phyloP scores from a whole-genome alignment of 257 asterid species.

The Gynochthodes officinalis region DNA sequence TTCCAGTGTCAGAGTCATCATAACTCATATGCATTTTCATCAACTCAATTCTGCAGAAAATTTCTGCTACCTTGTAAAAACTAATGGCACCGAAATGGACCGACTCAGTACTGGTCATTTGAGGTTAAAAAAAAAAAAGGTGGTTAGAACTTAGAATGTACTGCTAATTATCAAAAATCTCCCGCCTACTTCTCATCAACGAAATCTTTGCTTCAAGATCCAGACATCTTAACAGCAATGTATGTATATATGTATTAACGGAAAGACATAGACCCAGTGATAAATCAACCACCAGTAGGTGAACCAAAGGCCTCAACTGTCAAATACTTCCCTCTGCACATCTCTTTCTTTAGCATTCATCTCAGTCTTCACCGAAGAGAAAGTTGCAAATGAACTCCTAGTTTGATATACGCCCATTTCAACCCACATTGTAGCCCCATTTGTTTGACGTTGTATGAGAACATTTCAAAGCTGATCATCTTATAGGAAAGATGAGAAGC shows the following conservation, averaged over 20 bases:
- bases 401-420: too few relatives aligned
- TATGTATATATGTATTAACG: slow-evolving; percentile 8
- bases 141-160: slow-evolving; percentile 29
- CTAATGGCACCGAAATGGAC: not conserved
- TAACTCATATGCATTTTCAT: not conserved
- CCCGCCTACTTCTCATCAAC: slow-evolving; percentile 14
- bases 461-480: not conserved
- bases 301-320: slow-evolving; percentile 9
- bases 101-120: too few relatives aligned
- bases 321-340: not conserved
- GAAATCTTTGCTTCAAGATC: slow-evolving; percentile 45
- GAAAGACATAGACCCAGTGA: slow-evolving; percentile 22
- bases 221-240: slow-evolving; percentile 30
- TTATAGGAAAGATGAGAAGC: slow-evolving; percentile 33
- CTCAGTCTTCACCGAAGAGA: slow-evolving; percentile 1
- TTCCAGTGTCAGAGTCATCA: not conserved
- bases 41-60: not conserved
- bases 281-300: slow-evolving; percentile 65
- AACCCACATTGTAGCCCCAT: not conserved
- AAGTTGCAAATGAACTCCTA: not conserved
- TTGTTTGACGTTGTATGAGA: slow-evolving; percentile 1
- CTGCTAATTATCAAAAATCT: slow-evolving; percentile 17
- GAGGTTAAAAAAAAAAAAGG: too few relatives aligned
- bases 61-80: not conserved
- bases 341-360: slow-evolving; percentile 8